phyloP scores from a whole-genome alignment of 2,329 filamentous ascomycete species.

The Phyllosticta ampelicida region DNA sequence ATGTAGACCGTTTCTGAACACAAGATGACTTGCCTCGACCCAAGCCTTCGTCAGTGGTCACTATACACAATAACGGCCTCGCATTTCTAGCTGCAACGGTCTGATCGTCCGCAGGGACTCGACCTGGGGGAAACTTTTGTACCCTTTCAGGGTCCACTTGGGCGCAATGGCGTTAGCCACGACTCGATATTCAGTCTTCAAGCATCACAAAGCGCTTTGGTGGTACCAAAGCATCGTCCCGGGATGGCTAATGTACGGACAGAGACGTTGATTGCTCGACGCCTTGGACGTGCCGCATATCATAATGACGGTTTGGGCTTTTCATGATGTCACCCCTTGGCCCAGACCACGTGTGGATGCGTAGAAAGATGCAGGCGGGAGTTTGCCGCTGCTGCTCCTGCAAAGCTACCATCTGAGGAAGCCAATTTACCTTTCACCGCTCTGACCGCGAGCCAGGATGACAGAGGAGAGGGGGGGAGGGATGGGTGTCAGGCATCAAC shows the following conservation, averaged over 20 bases:
- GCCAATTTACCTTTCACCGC: constrained; percentile 5
- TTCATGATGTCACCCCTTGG: constrained; percentile 9
- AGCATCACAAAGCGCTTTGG: not conserved
- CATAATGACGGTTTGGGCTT: not conserved
- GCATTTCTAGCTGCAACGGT: constrained; percentile 6
- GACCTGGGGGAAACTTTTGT: not conserved
- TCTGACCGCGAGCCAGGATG: not conserved
- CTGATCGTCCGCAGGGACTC: constrained; percentile 6
- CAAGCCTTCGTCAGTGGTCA: not conserved
- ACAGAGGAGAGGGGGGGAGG: not conserved
- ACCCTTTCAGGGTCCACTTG: not conserved
- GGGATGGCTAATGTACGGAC: no score
- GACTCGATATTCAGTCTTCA: not conserved
- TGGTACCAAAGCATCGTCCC: not conserved
- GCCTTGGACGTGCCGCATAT: not conserved
- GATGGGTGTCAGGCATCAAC: not conserved
- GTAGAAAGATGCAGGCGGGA: not conserved
- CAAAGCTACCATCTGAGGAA: constrained; percentile 2
- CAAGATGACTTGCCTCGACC: not conserved
- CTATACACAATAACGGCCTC: constrained; percentile 9
- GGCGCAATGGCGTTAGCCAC: not conserved
- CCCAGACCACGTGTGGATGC: constrained; percentile 6
- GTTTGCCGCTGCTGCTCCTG: not conserved
- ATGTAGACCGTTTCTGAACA: not conserved
- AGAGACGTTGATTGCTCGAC: not conserved